These are phyloP conservation scores for Arxiozyma bovina DNA, from an alignment of 1,139 yeast genomes.

Conservation along the genomic window DNA sequence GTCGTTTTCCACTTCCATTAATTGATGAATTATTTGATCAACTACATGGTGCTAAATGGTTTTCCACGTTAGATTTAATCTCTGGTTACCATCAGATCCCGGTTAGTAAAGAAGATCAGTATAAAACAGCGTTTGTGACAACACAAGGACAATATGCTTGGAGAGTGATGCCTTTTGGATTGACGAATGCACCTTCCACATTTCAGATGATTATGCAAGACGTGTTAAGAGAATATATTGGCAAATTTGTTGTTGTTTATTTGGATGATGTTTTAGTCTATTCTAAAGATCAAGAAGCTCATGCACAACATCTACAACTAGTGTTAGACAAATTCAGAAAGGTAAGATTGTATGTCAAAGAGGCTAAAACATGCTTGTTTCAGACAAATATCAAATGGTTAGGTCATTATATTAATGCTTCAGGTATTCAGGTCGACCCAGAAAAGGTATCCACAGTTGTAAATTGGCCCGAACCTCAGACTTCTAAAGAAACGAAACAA, in stretches of 20 bases:
- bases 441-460: neutral
- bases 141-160: neutral
- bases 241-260: conserved; percentile 12
- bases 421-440: neutral
- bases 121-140: neutral
- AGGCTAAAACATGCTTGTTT: too few species aligned
- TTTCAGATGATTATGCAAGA: conserved; percentile 2
- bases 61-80: neutral
- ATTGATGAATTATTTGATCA: too few species aligned
- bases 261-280: too few species aligned
- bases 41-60: too few species aligned
- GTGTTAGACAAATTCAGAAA: too few species aligned
- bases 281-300: too few species aligned
- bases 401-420: too few species aligned
- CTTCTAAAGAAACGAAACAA: neutral
- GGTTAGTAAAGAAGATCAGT: neutral
- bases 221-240: neutral
- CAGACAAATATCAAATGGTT: too few species aligned
- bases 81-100: neutral
- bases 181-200: neutral
- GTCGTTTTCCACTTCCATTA: too few species aligned
- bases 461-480: neutral
- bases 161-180: neutral
- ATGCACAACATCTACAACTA: too few species aligned
- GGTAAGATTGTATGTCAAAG: too few species aligned